These are phyloP conservation scores for Fusarium decemcellulare DNA, from an alignment of 2,329 filamentous ascomycete species.

Conservation along the genomic window DNA sequence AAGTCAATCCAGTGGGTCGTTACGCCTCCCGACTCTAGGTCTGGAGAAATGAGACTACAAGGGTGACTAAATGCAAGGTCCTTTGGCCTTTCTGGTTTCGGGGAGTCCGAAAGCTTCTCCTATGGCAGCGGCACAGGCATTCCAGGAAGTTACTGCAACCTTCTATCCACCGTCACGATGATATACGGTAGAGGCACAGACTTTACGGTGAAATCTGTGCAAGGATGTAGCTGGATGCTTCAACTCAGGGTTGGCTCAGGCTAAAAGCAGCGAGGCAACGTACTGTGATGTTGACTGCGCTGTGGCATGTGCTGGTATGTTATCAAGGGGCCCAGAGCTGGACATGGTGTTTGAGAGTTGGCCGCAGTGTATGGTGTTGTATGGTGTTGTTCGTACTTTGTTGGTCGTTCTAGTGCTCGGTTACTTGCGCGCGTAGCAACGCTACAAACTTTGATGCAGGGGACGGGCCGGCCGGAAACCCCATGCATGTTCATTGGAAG, in stretches of 20 bases:
- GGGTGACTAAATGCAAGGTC: not conserved
- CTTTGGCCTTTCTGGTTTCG: not conserved
- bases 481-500: not conserved
- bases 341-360: not conserved
- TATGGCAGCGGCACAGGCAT: not conserved
- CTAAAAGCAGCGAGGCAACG: not conserved
- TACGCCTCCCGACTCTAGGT: not conserved
- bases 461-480: not conserved
- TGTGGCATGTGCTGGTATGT: not conserved
- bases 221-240: not conserved
- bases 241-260: not conserved
- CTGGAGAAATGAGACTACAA: conserved; percentile 1
- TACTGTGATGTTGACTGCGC: not conserved
- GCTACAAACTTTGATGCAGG: not conserved
- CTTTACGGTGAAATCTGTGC: not conserved
- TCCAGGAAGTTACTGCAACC: not conserved
- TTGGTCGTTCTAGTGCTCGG: not conserved
- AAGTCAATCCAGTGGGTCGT: not conserved
- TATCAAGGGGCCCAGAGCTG: not conserved
- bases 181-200: not conserved
- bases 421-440: not conserved
- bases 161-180: not conserved
- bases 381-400: not conserved
- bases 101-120: not conserved
- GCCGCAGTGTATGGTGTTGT: not conserved